Conservation (phyloP, 2,329 filamentous ascomycete genomes). For the Samsoniella hepiali region DNA sequence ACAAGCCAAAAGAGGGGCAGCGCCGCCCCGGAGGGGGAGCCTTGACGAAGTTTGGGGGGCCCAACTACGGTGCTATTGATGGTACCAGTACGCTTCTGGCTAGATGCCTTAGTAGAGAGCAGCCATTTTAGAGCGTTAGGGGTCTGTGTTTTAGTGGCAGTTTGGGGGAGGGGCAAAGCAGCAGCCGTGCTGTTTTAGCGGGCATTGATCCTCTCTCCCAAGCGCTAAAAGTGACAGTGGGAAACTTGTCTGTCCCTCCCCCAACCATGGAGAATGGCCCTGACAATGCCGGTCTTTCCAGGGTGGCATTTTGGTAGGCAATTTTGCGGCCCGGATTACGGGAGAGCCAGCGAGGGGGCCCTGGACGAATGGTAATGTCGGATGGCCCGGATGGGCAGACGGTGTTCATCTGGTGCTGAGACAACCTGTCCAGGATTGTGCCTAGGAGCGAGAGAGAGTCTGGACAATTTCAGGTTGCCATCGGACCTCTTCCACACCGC, state of each 20-base stretch:
- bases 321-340: neutral
- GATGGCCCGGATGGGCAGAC: neutral
- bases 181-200: neutral
- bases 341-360: neutral
- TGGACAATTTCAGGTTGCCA: too few species aligned
- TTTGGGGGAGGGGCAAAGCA: neutral
- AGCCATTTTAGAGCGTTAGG: neutral
- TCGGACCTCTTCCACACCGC: too few species aligned
- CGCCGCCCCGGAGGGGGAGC: neutral
- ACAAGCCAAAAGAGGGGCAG: constrained; percentile 7
- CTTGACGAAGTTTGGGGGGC: too few species aligned
- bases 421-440: too few species aligned
- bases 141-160: neutral
- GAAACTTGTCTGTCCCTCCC: neutral
- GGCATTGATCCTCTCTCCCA: too few species aligned
- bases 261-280: neutral
- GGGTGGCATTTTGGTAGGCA: neutral
- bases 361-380: neutral
- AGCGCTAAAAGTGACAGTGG: too few species aligned
- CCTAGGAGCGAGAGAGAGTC: too few species aligned
- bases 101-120: neutral
- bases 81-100: neutral
- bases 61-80: too few species aligned
- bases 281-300: neutral
- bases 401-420: neutral